A percentile compares a stretch with the other conserved stretches of the same genome.
These are phyloP conservation scores for Galerina marginata DNA, from an alignment of 768 basidiomycete species.

Conservation along the genomic window DNA sequence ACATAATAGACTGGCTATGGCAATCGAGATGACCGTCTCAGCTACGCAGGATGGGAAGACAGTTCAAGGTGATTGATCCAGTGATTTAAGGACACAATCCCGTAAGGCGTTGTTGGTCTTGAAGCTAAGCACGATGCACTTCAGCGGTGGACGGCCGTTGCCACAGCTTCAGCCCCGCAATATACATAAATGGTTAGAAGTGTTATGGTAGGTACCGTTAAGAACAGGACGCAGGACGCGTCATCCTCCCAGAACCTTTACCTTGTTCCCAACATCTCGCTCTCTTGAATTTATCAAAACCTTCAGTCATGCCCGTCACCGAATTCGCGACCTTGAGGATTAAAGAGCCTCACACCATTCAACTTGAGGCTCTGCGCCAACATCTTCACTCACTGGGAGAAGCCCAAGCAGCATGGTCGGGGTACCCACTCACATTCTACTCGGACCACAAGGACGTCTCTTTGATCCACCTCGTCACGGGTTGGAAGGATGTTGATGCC, in stretches of 20 bases:
- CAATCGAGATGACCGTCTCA: too few relatives aligned
- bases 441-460: constrained; percentile 25
- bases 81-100: too few relatives aligned
- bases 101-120: too few relatives aligned
- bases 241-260: neutral
- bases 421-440: constrained; percentile 44
- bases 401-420: constrained; percentile 46
- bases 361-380: constrained; percentile 31
- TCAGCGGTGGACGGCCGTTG: too few relatives aligned
- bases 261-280: neutral
- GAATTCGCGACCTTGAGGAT: constrained; percentile 47
- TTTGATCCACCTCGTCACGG: constrained; percentile 45
- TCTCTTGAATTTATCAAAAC: neutral
- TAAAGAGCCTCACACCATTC: constrained; percentile 32
- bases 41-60: too few relatives aligned
- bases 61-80: too few relatives aligned
- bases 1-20: neutral
- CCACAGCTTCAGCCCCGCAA: too few relatives aligned
- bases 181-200: too few relatives aligned
- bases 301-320: constrained; percentile 44
- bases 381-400: constrained; percentile 36
- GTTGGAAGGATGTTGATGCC: constrained; percentile 47
- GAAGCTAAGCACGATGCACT: too few relatives aligned
- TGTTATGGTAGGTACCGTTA: neutral
- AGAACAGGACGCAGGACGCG: neutral